Base-by-base conservation (phyloP, 2,329 filamentous ascomycete species). In the Hypoxylon sp. region DNA sequence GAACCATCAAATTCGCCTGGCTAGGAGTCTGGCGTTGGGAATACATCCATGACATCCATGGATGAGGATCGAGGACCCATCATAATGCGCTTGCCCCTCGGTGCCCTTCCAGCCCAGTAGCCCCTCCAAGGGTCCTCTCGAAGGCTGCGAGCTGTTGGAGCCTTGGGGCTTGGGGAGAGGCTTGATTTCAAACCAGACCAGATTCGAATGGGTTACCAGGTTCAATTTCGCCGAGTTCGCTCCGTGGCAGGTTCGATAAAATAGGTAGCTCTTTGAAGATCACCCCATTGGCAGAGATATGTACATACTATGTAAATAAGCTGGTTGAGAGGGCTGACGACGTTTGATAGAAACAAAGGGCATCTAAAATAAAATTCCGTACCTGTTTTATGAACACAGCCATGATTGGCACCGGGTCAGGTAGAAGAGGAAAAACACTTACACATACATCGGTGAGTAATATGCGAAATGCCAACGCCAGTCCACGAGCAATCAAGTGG, bases 151-250 rank as follows among this genome's bases (percentile, higher is more conserved):
- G 52, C 47, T 61, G 64, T 57, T 68, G 58, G 59, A 62, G 62
- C 56, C 59, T 51, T 62, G 44, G 28, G 34, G 34, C 32, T 28
- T 43, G 47, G 17, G 37, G 32, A 17, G 55, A 59, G 56, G 59
- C 55, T 68, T 64, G 62, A 62, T 64, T 67, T 67, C 58, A 62
- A 67, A 65, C 65, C 62, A 59, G 48, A 60, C 44, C 41, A 68
- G 60, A 64, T 64, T 63, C 59, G 59, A 58, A 62, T 58, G 37
- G 62, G 67, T 59, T 60, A 64, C 64, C 53, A 65, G 51, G 57
- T 57, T 59, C 60, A 59, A 69, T 68, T 69, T 69, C 67, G 65
- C 67, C 67, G 67, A 69, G 59, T 64, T 69, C 65, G 50, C 65
- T 62, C 67, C 67, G 67, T 48, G 47, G 8, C 53, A 58, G 44